Evolutionary conservation across 1,284 basidiomycete genomes (phyloP), one percentile per base, ranked within the genome.

Genomic region (Porodaedalea pini): DNA sequence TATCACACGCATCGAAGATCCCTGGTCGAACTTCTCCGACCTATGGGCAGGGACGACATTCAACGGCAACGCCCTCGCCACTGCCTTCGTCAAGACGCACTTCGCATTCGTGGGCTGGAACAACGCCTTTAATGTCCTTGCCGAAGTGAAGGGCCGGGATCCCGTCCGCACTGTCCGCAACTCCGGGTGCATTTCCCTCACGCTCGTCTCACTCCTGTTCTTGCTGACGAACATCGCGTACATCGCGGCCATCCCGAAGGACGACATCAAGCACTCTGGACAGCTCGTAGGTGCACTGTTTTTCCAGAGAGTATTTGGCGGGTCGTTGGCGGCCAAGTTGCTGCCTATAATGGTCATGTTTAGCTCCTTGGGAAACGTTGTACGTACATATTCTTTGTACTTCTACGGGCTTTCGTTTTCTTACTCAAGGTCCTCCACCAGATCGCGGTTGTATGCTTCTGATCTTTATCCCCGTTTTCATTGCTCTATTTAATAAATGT

Each of bases 291-390:
- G 78, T 2, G 75, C 75, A 6, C 64, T 75, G 23, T 82, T 81
- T 67, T 81, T 82, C 66, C 61, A 70, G n/a, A 71, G 74, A 43
- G 78, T 82, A 27, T 82, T 81, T 58, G 78, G 79, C 0, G 67
- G 66, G 21, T 70, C 68, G 11, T 68, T 66, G 49, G 69, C 72
- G 21, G 68, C 73, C 10, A 69, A 71, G 55, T 69, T 74, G 1
- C 68, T 79, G 25, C 74, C 73, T 34, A 67, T 73, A 17, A 67
- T 78, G 50, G 70, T 78, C 15, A 72, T 74, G 7, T 59, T 78
- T 11, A 75, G 74, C 55, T 73, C 71, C 37, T 70, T 77, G 17
- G 75, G 75, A 4, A 76, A 75, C 57, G 63, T 75, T 58, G 62
- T 80, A 36, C 63, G 71, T 41, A 19, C 15, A 15, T 43, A 15